phyloP scores from a whole-genome alignment of 2,329 filamentous ascomycete genomes.

The Aspergillus sp. region DNA sequence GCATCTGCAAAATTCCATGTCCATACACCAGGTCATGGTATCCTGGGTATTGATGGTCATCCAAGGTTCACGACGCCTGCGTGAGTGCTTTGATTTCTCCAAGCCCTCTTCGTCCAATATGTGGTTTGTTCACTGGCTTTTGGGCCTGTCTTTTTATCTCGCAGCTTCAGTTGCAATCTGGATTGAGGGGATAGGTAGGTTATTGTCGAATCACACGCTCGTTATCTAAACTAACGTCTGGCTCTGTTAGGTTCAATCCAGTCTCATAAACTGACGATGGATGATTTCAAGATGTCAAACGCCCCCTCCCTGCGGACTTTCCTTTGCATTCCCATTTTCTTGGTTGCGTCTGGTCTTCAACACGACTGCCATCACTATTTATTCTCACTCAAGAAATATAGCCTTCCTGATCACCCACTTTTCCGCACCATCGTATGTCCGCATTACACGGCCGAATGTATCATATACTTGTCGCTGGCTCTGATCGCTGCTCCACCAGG shows the following conservation, averaged over 20 bases:
- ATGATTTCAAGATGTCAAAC: constrained; percentile 33
- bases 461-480: constrained; percentile 76
- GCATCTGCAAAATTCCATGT: constrained; percentile 46
- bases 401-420: constrained; percentile 66
- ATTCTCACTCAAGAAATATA: constrained; percentile 72
- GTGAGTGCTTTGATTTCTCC: constrained; percentile 64
- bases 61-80: constrained; percentile 71
- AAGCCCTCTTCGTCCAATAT: constrained; percentile 70
- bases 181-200: constrained; percentile 72
- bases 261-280: constrained; percentile 26
- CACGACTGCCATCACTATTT: constrained; percentile 69
- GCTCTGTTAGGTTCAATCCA: constrained; percentile 23
- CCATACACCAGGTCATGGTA: constrained; percentile 57
- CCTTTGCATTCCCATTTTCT: constrained; percentile 59
- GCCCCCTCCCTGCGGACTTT: constrained; percentile 48
- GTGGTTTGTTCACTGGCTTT: constrained; percentile 77
- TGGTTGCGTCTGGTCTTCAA: constrained; percentile 68
- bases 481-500: constrained; percentile 67
- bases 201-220: not conserved
- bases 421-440: constrained; percentile 75
- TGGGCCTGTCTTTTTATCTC: constrained; percentile 75
- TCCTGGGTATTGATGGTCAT: constrained; percentile 69
- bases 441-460: constrained; percentile 86
- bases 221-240: not conserved
- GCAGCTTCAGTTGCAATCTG: constrained; percentile 71